Conservation (phyloP, 116 monocot genomes). For the Papilionanthe hybrid region DNA sequence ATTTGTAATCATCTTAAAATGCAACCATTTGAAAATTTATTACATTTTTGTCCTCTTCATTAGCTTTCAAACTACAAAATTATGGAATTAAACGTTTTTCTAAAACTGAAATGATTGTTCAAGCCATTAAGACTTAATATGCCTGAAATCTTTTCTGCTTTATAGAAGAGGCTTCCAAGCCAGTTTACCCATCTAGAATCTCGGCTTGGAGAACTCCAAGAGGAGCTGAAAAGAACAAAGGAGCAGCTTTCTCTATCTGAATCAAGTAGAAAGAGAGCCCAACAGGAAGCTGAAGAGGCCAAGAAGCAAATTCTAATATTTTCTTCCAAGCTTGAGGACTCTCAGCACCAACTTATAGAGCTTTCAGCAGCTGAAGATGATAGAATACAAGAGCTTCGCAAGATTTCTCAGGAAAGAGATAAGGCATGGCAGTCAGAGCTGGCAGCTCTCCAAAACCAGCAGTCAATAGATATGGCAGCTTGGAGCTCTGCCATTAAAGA, state of each 20-base stretch:
- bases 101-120: background rate
- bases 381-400: slow-evolving; percentile 33
- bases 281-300: slow-evolving; percentile 39
- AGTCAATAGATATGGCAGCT: slow-evolving; percentile 31
- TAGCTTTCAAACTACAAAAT: no score
- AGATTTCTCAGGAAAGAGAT: slow-evolving; percentile 41
- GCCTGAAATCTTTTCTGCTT: background rate
- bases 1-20: no score
- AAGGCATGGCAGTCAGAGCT: slow-evolving; percentile 48
- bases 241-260: slow-evolving; percentile 35
- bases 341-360: slow-evolving; percentile 23
- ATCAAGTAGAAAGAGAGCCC: slow-evolving; percentile 17
- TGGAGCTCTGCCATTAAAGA: slow-evolving; percentile 30
- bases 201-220: slow-evolving; percentile 33
- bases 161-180: slow-evolving; percentile 29
- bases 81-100: background rate
- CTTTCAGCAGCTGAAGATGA: slow-evolving; percentile 28
- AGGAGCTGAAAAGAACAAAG: slow-evolving; percentile 33
- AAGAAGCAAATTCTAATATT: slow-evolving; percentile 20
- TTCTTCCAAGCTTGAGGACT: slow-evolving; percentile 24
- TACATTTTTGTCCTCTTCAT: no score
- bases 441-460: slow-evolving; percentile 42
- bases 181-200: slow-evolving; percentile 22
- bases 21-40: no score
- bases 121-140: background rate